Evolutionary conservation across 73 alveolate genomes (phyloP).

Genomic region (Tetrahymena thermophila): DNA sequence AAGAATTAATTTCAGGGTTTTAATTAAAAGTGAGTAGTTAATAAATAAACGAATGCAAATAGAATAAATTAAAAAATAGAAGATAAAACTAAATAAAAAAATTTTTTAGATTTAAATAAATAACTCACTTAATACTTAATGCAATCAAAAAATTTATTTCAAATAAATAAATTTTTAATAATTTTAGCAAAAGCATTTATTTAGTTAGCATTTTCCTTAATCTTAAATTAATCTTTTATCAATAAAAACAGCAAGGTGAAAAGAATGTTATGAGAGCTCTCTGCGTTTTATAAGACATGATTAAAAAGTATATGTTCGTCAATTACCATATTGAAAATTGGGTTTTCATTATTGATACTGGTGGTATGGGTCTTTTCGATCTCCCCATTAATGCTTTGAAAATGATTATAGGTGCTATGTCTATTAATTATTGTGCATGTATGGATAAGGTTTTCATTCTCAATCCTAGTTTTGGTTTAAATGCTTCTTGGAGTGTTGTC

Average conservation of each 20-base stretch:
- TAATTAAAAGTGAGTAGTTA: too few relatives aligned
- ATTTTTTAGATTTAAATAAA: too few relatives aligned
- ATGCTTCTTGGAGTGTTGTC: constrained; percentile 44
- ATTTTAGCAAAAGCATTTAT: too few relatives aligned
- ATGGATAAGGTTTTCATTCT: constrained; percentile 26
- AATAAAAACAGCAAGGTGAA: background rate
- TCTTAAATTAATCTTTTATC: too few relatives aligned
- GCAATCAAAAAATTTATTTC: too few relatives aligned
- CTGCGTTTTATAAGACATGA: constrained; percentile 13
- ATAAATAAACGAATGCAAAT: too few relatives aligned
- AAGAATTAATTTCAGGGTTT: too few relatives aligned
- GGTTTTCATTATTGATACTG: constrained; percentile 43
- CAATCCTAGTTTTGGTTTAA: constrained; percentile 18
- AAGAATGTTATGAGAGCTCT: constrained; percentile 22
- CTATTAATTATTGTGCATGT: constrained; percentile 39
- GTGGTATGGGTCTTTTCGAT: constrained; percentile 12
- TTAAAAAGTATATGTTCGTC: constrained; percentile 15
- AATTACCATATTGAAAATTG: constrained; percentile 32
- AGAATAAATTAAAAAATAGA: too few relatives aligned
- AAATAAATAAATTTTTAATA: too few relatives aligned
- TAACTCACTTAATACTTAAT: too few relatives aligned
- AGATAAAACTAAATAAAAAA: too few relatives aligned
- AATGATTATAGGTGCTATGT: constrained; percentile 17
- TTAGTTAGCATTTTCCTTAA: too few relatives aligned
- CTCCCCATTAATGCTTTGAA: constrained; percentile 32